phyloP scores from a whole-genome alignment of 108 stramenopile species.

The Fragilariopsis cylindrus region DNA sequence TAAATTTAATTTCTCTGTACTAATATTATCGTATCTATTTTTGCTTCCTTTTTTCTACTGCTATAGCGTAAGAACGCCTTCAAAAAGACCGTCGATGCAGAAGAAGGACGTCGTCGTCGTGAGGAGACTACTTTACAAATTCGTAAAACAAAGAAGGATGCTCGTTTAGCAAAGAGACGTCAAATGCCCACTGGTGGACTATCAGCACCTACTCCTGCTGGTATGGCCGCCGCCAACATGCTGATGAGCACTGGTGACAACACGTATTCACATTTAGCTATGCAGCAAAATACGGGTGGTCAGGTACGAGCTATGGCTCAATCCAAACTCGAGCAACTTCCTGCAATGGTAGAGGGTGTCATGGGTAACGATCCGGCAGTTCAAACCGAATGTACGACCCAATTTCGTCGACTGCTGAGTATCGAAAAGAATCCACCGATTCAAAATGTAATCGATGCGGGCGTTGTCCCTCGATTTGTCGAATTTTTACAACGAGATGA shows the following conservation, averaged over 20 bases:
- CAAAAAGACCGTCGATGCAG: slow-evolving; percentile 93
- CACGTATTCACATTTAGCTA: slow-evolving; percentile 47
- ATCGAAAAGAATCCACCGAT: slow-evolving; percentile 99
- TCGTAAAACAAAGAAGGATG: slow-evolving; percentile 97
- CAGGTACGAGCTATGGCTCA: slow-evolving; percentile 26
- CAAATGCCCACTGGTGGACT: slow-evolving; percentile 62
- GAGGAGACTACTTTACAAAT: slow-evolving; percentile 98
- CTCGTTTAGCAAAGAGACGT: slow-evolving; percentile 92
- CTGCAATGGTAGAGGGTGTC: slow-evolving; percentile 89
- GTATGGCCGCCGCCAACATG: slow-evolving; percentile 76
- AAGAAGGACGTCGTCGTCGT: slow-evolving; percentile 91
- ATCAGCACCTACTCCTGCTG: slow-evolving; percentile 60
- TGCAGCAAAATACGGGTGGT: slow-evolving; percentile 23
- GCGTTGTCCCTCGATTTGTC: slow-evolving; percentile 96
- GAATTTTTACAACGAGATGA: slow-evolving; percentile 92
- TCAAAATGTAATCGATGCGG: slow-evolving; percentile 95
- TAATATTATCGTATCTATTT: neutral
- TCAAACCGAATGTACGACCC: slow-evolving; percentile 90
- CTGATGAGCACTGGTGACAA: slow-evolving; percentile 66
- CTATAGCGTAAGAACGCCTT: slow-evolving; percentile 86
- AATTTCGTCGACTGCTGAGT: slow-evolving; percentile 92
- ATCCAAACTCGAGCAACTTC: slow-evolving; percentile 80
- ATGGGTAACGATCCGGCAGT: slow-evolving; percentile 84
- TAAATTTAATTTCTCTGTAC: neutral
- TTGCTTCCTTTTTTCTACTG: neutral